phyloP scores from a whole-genome alignment of 2,329 filamentous ascomycete species.

The Fusarium sp. region DNA sequence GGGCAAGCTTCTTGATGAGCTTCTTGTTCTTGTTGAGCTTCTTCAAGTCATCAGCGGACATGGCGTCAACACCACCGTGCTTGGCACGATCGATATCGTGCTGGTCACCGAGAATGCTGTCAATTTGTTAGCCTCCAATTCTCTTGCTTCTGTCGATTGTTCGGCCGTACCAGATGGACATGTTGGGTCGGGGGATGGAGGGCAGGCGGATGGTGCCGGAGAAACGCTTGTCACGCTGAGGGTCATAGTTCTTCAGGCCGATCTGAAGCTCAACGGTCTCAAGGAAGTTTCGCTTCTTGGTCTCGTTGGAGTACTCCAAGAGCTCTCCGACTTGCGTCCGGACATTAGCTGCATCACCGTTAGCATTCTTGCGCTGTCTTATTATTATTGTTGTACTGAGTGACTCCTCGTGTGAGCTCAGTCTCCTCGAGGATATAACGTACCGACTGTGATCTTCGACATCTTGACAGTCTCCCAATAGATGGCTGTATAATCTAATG shows the following conservation, averaged over 20 bases:
- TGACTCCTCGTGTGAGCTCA: neutral
- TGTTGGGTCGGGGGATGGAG: conserved; percentile 87
- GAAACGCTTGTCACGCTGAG: conserved; percentile 99
- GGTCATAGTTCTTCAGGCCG: conserved; percentile 98
- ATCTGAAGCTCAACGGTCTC: conserved; percentile 93
- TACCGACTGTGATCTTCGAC: conserved; percentile 87
- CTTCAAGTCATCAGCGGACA: conserved; percentile 99
- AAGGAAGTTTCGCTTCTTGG: conserved; percentile 98
- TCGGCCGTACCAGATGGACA: conserved; percentile 73
- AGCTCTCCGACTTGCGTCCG: conserved; percentile 93
- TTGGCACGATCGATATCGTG: conserved; percentile 99
- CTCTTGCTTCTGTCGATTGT: neutral
- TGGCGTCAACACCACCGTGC: conserved; percentile 98
- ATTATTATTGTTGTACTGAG: neutral
- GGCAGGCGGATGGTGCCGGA: conserved; percentile 98
- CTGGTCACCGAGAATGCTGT: conserved; percentile 72
- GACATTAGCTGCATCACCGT: conserved; percentile 75
- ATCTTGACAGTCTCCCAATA: conserved; percentile 90
- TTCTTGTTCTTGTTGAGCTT: conserved; percentile 99
- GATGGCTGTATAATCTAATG: conserved; percentile 73
- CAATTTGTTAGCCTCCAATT: conserved; percentile 17
- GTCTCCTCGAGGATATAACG: conserved; percentile 30
- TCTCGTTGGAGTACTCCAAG: conserved; percentile 91
- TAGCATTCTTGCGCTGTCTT: conserved; percentile 47
- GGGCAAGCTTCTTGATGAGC: conserved; percentile 99